Percentiles rank a stretch among this genome's conserved stretches.
Evolutionary conservation across 306 rosid species (phyloP).

Genomic region (Aeschynomene evenia): DNA sequence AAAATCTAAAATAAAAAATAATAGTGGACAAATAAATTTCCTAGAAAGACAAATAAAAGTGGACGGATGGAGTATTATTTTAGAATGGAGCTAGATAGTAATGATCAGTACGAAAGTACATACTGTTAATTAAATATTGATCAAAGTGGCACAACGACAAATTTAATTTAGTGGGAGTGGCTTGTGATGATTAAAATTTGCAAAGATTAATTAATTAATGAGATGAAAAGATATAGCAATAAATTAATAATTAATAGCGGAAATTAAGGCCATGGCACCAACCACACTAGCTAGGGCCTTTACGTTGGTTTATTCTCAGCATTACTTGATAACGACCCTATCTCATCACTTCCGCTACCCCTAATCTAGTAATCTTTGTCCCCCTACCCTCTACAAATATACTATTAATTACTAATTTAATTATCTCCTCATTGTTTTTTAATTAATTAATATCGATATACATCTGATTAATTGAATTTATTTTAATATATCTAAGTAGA

Average conservation of each 20-base stretch:
- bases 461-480: not conserved
- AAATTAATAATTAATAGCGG: slow-evolving; percentile 25
- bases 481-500: too few relatives aligned
- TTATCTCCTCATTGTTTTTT: too few relatives aligned
- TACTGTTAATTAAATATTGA: not conserved
- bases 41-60: too few relatives aligned
- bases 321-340: slow-evolving; percentile 29
- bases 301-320: slow-evolving; percentile 28
- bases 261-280: slow-evolving; percentile 45
- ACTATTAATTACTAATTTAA: too few relatives aligned
- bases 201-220: not conserved
- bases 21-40: too few relatives aligned
- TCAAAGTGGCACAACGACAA: slow-evolving; percentile 22
- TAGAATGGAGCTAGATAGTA: too few relatives aligned
- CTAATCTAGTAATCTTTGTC: slow-evolving; percentile 24
- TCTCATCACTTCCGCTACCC: slow-evolving; percentile 21
- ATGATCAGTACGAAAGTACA: too few relatives aligned
- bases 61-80: too few relatives aligned
- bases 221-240: slow-evolving; percentile 2
- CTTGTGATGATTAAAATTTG: not conserved
- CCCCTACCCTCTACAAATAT: slow-evolving; percentile 23
- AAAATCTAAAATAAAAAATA: too few relatives aligned
- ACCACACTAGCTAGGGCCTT: slow-evolving; percentile 24
- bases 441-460: too few relatives aligned
- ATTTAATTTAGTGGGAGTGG: slow-evolving; percentile 32